These are phyloP conservation scores for Blastocystis sp. DNA, from an alignment of 352 stramenopile species.

Conservation along the genomic window DNA sequence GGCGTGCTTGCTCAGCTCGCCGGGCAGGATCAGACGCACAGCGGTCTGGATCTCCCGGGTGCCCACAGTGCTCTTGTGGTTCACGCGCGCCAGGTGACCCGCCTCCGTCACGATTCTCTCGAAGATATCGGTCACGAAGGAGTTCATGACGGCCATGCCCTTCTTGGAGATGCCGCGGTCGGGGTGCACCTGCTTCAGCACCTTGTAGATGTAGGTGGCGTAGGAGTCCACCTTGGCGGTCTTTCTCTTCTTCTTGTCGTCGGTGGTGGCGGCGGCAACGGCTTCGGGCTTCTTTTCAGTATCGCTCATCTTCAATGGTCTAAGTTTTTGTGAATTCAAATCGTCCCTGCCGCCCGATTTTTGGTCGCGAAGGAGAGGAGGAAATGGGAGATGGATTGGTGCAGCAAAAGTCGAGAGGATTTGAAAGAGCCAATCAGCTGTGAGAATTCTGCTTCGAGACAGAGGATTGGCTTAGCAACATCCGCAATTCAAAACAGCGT, in stretches of 20 bases:
- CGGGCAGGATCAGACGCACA: slow-evolving; percentile 87
- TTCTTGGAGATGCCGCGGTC: no score
- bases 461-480: not conserved
- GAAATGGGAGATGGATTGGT: not conserved
- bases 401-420: not conserved
- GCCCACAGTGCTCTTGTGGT: no score
- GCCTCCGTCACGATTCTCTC: no score
- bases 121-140: no score
- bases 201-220: slow-evolving; percentile 76
- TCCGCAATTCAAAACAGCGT: not conserved
- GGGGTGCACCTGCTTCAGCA: no score
- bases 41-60: no score
- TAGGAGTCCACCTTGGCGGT: slow-evolving; percentile 92
- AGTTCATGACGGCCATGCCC: no score
- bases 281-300: slow-evolving; percentile 73
- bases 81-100: no score
- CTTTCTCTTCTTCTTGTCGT: slow-evolving; percentile 97
- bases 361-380: slow-evolving; percentile 92
- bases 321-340: no score
- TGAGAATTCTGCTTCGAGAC: not conserved
- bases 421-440: not conserved
- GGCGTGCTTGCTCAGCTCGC: slow-evolving; percentile 92
- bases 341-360: slow-evolving; percentile 94
- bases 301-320: no score
- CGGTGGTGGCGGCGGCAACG: slow-evolving; percentile 84